Percentiles rank a stretch among this genome's conserved stretches.
Evolutionary conservation across 75 land plant genomes (phyloP).

Genomic region (Cupressus sempervirens): DNA sequence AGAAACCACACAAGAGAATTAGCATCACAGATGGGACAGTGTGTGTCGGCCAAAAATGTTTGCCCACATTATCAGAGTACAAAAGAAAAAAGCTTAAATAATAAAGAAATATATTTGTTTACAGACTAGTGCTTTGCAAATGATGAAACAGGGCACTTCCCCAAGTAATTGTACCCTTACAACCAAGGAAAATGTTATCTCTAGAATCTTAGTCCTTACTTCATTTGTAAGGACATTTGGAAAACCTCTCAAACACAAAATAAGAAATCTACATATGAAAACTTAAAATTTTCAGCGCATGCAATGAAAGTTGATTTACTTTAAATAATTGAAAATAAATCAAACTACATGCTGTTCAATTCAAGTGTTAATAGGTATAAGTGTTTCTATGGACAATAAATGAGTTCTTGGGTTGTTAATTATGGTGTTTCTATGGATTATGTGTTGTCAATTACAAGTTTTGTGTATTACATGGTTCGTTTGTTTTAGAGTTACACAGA

Average conservation of each 20-base stretch:
- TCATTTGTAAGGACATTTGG: neutral
- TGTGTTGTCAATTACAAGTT: too few relatives aligned
- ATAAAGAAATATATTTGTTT: neutral
- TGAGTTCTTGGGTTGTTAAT: neutral
- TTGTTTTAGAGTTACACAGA: neutral
- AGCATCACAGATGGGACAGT: neutral
- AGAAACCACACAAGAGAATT: slow-evolving; percentile 4
- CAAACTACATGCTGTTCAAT: neutral
- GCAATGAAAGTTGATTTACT: neutral
- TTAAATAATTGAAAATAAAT: neutral
- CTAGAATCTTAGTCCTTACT: neutral
- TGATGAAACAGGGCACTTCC: neutral
- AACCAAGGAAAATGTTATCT: neutral
- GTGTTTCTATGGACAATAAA: neutral
- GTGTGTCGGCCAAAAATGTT: neutral
- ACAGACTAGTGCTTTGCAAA: neutral
- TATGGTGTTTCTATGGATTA: too few relatives aligned
- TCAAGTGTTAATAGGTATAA: neutral
- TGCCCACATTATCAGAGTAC: neutral
- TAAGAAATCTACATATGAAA: neutral
- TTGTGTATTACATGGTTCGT: neutral
- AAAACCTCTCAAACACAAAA: neutral
- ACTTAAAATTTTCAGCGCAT: neutral
- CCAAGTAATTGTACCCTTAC: neutral
- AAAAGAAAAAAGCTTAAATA: neutral